phyloP scores from a whole-genome alignment of 176 grass and related monocot genomes.

The Oryza punctata region DNA sequence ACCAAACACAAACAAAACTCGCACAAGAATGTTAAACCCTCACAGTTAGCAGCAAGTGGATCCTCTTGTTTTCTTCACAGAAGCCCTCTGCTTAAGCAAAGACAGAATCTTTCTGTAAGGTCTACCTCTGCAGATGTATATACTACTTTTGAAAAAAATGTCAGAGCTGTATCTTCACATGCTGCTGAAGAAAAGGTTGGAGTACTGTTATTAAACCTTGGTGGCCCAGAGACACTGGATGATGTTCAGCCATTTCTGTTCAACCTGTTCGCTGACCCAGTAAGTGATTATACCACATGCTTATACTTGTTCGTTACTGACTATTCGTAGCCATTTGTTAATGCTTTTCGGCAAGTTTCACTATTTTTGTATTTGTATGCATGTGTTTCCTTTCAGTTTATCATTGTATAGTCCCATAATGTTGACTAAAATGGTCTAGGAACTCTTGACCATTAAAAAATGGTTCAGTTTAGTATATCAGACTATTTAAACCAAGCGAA shows the following conservation, averaged over 20 bases:
- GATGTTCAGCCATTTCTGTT: slow-evolving; percentile 98
- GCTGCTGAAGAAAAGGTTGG: slow-evolving; percentile 65
- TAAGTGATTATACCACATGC: slow-evolving; percentile 41
- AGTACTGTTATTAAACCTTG: slow-evolving; percentile 94
- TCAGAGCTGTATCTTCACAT: slow-evolving; percentile 30
- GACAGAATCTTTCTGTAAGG: slow-evolving; percentile 20
- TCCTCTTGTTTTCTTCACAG: slow-evolving; percentile 31
- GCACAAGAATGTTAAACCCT: slow-evolving; percentile 27
- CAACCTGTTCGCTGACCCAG: slow-evolving; percentile 96
- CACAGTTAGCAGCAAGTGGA: slow-evolving; percentile 28
- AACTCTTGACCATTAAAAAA: background rate
- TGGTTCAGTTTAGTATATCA: background rate
- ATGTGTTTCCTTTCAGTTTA: background rate
- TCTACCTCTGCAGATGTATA: slow-evolving; percentile 42
- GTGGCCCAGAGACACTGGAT: slow-evolving; percentile 83
- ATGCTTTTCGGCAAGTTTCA: background rate
- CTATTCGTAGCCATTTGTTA: slow-evolving; percentile 2
- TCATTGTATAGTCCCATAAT: background rate
- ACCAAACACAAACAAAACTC: slow-evolving; percentile 20
- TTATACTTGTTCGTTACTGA: background rate
- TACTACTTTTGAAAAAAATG: slow-evolving; percentile 39
- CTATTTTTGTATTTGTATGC: background rate
- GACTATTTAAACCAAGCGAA: background rate
- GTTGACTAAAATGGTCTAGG: background rate
- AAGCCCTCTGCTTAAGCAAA: slow-evolving; percentile 28